phyloP scores from a whole-genome alignment of 495 filamentous ascomycete species.

The Evernia prunastri region DNA sequence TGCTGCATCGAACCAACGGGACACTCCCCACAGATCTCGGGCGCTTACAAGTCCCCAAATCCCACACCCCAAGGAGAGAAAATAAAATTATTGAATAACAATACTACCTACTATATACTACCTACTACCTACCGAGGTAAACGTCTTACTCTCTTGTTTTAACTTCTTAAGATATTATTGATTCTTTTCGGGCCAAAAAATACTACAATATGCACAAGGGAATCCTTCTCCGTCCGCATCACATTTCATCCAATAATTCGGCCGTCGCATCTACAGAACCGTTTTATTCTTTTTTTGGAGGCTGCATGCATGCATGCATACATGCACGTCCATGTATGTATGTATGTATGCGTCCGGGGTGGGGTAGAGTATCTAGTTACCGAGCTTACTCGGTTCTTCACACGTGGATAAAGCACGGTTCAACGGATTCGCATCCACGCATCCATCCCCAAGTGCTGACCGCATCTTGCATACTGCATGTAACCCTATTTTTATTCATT shows the following conservation, averaged over 20 bases:
- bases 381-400: neutral
- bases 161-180: too few species aligned
- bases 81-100: too few species aligned
- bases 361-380: neutral
- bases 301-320: slow-evolving; percentile 2
- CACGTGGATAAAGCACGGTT: neutral
- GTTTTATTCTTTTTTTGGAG: too few species aligned
- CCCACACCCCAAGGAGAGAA: neutral
- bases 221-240: neutral
- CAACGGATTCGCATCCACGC: too few species aligned
- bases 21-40: neutral
- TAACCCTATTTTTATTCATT: neutral
- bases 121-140: too few species aligned
- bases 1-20: slow-evolving; percentile 3
- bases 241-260: neutral
- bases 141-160: too few species aligned
- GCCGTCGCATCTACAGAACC: neutral
- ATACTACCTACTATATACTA: too few species aligned
- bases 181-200: slow-evolving; percentile 7
- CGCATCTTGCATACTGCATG: slow-evolving; percentile 1
- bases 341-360: neutral
- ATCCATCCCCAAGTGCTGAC: neutral
- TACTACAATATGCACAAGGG: neutral
- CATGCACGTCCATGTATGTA: too few species aligned
- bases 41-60: slow-evolving; percentile 12